phyloP scores from a whole-genome alignment of 169 alveolate genomes.

The Eimeria nieschulzi region DNA sequence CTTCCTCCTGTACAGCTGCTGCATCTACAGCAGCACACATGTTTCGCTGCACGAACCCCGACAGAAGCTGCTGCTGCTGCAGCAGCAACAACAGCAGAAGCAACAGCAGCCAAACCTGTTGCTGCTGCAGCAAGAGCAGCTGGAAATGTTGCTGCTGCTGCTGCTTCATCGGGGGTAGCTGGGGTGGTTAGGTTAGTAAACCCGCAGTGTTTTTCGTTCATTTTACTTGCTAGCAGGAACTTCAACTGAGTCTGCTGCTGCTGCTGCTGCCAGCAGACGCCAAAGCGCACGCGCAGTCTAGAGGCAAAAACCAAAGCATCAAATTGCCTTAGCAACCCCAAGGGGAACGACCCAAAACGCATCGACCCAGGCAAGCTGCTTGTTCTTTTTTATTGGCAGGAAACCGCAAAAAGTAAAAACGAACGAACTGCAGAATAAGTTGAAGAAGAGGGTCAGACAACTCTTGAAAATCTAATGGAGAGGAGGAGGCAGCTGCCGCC shows the following conservation, averaged over 20 bases:
- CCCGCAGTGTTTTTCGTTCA: background rate
- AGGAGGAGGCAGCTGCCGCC: no score
- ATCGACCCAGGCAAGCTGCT: no score
- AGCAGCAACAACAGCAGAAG: background rate
- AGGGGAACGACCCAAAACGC: no score
- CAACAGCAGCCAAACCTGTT: background rate
- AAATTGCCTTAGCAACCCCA: no score
- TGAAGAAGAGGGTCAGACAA: no score
- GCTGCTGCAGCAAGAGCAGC: slow-evolving; percentile 4
- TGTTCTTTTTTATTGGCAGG: no score
- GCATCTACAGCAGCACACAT: slow-evolving; percentile 7
- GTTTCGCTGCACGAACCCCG: background rate
- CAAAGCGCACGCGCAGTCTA: no score
- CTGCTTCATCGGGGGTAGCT: background rate
- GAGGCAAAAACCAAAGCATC: no score
- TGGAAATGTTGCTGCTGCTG: slow-evolving; percentile 4
- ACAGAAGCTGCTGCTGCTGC: slow-evolving; percentile 40
- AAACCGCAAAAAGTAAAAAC: no score
- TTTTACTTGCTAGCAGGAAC: background rate
- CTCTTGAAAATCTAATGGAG: no score
- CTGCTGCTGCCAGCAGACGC: background rate
- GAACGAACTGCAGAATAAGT: no score
- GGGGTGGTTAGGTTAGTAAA: no score
- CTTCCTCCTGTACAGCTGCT: background rate
- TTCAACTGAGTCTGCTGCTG: background rate